These are phyloP conservation scores for Blastomyces emzantsi DNA, from an alignment of 2,329 filamentous ascomycete species.

Conservation along the genomic window DNA sequence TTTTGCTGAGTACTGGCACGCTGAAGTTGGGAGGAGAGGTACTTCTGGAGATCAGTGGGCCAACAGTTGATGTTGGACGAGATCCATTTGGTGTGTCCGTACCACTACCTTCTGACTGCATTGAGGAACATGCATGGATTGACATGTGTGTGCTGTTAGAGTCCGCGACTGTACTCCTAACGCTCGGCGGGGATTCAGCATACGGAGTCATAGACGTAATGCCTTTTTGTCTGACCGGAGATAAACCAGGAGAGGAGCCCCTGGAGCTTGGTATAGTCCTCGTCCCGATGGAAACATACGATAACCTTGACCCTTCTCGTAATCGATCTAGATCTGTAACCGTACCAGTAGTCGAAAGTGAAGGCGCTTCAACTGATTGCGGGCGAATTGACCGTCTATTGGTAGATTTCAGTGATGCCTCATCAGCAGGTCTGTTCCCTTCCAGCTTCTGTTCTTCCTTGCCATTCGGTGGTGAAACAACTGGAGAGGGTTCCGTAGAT, in stretches of 20 bases:
- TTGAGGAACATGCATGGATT: constrained; percentile 4
- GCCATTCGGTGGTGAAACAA: not conserved
- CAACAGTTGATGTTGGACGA: constrained; percentile 20
- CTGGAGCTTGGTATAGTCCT: constrained; percentile 21
- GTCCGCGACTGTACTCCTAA: not conserved
- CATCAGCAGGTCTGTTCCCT: constrained; percentile 9
- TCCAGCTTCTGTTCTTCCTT: not conserved
- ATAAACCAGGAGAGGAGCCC: constrained; percentile 20
- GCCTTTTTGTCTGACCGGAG: constrained; percentile 21
- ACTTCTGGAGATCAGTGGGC: constrained; percentile 23
- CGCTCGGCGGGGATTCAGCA: constrained; percentile 9
- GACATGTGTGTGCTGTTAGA: constrained; percentile 7
- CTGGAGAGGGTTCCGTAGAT: not conserved
- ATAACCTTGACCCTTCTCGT: constrained; percentile 18
- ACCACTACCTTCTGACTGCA: constrained; percentile 10
- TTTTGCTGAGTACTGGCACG: constrained; percentile 34
- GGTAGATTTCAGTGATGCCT: constrained; percentile 12
- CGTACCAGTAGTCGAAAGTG: constrained; percentile 18
- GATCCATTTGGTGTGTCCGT: constrained; percentile 18
- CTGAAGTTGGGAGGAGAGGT: constrained; percentile 36
- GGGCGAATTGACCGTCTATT: constrained; percentile 18
- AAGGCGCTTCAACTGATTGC: constrained; percentile 18
- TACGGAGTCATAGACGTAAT: constrained; percentile 4
- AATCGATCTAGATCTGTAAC: constrained; percentile 18
- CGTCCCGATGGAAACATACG: constrained; percentile 19